Conservation (phyloP, 192 early-diverging fungal species). For the Blastocladiella britannica region DNA sequence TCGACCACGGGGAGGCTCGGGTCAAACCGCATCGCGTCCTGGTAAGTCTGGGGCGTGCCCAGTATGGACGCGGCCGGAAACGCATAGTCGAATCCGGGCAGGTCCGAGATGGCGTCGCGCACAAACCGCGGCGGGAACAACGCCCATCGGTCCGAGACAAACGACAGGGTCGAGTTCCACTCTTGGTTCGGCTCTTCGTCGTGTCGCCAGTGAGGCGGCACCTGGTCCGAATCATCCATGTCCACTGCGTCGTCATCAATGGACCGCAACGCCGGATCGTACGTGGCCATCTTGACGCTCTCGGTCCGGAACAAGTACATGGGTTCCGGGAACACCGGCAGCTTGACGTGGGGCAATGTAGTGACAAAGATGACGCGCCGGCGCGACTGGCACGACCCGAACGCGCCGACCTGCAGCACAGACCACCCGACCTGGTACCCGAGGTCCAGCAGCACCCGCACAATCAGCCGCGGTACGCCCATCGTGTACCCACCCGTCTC, state of each 20-base stretch:
- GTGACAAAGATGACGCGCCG: constrained; percentile 45
- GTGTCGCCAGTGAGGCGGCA: no score
- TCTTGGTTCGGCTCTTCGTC: no score
- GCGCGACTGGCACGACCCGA: constrained; percentile 40
- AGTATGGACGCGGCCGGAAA: constrained; percentile 20
- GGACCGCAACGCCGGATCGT: no score
- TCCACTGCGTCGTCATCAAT: no score
- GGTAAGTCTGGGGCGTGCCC: no score
- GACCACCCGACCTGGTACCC: constrained; percentile 44
- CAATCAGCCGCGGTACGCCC: constrained; percentile 44
- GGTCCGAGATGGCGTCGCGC: constrained; percentile 44
- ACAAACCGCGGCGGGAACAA: no score
- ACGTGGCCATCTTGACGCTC: not conserved
- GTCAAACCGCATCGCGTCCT: not conserved
- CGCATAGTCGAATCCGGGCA: constrained; percentile 43
- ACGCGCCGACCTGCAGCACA: constrained; percentile 39
- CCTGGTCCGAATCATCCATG: no score
- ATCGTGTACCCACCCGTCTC: constrained; percentile 34
- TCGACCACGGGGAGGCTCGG: not conserved
- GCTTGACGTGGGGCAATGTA: constrained; percentile 21
- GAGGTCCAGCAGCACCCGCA: constrained; percentile 36
- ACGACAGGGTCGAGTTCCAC: no score
- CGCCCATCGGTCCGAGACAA: no score
- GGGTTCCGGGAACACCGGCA: constrained; percentile 37
- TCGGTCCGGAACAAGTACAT: constrained; percentile 1